These are phyloP conservation scores for Xylaria sp. DNA, from an alignment of 2,329 filamentous ascomycete species.

Conservation along the genomic window DNA sequence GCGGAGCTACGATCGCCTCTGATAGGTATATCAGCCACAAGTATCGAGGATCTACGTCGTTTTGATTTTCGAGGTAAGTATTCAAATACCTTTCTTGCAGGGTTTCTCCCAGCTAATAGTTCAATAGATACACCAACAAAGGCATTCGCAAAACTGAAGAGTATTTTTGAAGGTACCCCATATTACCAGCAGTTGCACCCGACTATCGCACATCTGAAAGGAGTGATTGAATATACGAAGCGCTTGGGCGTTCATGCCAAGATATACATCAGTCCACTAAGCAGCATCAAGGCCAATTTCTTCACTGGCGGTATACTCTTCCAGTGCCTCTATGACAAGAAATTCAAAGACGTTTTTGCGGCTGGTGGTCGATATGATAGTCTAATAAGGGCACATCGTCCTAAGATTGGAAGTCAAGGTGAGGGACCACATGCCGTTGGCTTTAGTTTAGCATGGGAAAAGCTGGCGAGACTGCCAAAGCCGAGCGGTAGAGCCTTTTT, in stretches of 20 bases:
- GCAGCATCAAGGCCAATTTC: slow-evolving; percentile 90
- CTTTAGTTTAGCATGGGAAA: slow-evolving; percentile 90
- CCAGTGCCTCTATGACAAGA: slow-evolving; percentile 88
- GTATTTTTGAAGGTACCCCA: slow-evolving; percentile 70
- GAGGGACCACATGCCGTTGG: slow-evolving; percentile 86
- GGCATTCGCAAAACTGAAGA: slow-evolving; percentile 68
- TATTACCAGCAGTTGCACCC: slow-evolving; percentile 79
- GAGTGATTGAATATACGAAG: slow-evolving; percentile 80
- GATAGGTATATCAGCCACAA: slow-evolving; percentile 87
- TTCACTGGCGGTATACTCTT: slow-evolving; percentile 89
- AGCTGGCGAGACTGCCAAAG: slow-evolving; percentile 74
- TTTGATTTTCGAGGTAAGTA: slow-evolving; percentile 86
- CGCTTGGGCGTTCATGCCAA: slow-evolving; percentile 80
- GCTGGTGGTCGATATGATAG: slow-evolving; percentile 94
- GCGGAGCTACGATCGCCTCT: slow-evolving; percentile 83
- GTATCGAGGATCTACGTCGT: slow-evolving; percentile 85
- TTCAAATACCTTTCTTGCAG: neutral
- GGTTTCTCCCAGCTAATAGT: slow-evolving; percentile 30
- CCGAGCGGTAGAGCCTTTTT: slow-evolving; percentile 67
- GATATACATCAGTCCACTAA: slow-evolving; percentile 85
- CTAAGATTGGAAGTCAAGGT: slow-evolving; percentile 70
- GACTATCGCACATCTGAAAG: slow-evolving; percentile 81
- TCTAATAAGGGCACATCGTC: slow-evolving; percentile 84
- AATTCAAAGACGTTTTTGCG: slow-evolving; percentile 86
- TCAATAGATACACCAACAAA: slow-evolving; percentile 64